A percentile compares a stretch with the other conserved stretches of the same genome.
These are phyloP conservation scores for Andrographis paniculata DNA, from an alignment of 305 asterid species.

Conservation along the genomic window DNA sequence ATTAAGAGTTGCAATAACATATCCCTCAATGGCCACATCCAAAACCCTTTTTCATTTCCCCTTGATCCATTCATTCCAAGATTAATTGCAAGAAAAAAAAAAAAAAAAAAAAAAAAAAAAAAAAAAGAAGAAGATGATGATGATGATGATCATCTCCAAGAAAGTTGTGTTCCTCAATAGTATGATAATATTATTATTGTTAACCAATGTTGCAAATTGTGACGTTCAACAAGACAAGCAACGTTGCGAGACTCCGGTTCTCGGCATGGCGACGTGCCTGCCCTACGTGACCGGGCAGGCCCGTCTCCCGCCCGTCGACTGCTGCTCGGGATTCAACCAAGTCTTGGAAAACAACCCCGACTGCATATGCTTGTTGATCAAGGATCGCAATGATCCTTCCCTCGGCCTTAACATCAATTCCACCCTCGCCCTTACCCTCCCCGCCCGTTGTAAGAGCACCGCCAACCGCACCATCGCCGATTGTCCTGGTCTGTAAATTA, in stretches of 20 bases:
- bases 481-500: slow-evolving; percentile 61
- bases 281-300: slow-evolving; percentile 40
- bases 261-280: slow-evolving; percentile 34
- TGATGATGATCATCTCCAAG: too few relatives aligned
- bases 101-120: too few relatives aligned
- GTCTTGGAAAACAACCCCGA: slow-evolving; percentile 48
- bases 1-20: too few relatives aligned
- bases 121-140: too few relatives aligned
- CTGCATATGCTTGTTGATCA: slow-evolving; percentile 58
- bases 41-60: too few relatives aligned
- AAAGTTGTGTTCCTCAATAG: too few relatives aligned
- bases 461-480: slow-evolving; percentile 24
- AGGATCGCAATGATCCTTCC: slow-evolving; percentile 62
- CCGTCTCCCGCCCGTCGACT: slow-evolving; percentile 46
- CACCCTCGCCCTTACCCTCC: slow-evolving; percentile 68
- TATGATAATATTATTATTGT: too few relatives aligned
- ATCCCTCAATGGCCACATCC: too few relatives aligned
- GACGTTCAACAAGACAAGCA: slow-evolving; percentile 25
- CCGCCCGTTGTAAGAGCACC: slow-evolving; percentile 40
- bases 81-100: too few relatives aligned
- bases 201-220: not conserved
- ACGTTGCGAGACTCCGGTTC: slow-evolving; percentile 29
- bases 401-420: slow-evolving; percentile 67
- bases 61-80: too few relatives aligned
- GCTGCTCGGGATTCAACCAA: slow-evolving; percentile 55